Conservation (phyloP, 2,329 filamentous ascomycete species). For the Amphichorda felina region DNA sequence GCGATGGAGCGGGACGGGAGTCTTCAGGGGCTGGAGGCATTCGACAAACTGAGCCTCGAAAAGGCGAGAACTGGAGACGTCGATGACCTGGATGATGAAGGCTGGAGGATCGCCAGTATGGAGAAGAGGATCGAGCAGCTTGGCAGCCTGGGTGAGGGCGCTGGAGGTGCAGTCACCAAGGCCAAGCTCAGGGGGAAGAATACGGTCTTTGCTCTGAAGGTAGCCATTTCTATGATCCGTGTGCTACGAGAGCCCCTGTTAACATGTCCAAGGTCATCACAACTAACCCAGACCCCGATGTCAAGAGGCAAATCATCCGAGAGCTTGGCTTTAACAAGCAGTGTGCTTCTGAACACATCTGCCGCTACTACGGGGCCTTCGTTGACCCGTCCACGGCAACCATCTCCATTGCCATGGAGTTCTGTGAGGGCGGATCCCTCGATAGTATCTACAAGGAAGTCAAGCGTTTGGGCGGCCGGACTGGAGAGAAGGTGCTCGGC, state of each 20-base stretch:
- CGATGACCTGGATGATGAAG: slow-evolving; percentile 88
- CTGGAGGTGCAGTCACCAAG: slow-evolving; percentile 87
- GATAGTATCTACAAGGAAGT: slow-evolving; percentile 97
- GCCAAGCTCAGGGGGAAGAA: slow-evolving; percentile 84
- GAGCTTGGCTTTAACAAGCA: slow-evolving; percentile 97
- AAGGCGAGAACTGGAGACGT: slow-evolving; percentile 79
- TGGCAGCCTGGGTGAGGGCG: slow-evolving; percentile 85
- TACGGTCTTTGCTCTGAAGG: slow-evolving; percentile 93
- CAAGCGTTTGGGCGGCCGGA: slow-evolving; percentile 86
- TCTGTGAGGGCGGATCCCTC: slow-evolving; percentile 90
- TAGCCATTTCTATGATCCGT: slow-evolving; percentile 36
- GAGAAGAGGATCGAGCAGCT: slow-evolving; percentile 81
- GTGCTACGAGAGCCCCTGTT: no score
- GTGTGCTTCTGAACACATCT: slow-evolving; percentile 92
- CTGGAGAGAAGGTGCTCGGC: slow-evolving; percentile 91
- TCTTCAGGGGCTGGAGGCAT: slow-evolving; percentile 61
- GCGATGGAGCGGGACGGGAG: slow-evolving; percentile 78
- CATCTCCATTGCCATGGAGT: slow-evolving; percentile 98
- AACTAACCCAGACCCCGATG: slow-evolving; percentile 92
- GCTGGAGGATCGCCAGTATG: slow-evolving; percentile 85
- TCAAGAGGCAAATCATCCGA: slow-evolving; percentile 96
- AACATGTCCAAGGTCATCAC: slow-evolving; percentile 66
- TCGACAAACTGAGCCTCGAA: slow-evolving; percentile 73
- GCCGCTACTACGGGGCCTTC: slow-evolving; percentile 93
- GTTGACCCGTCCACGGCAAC: slow-evolving; percentile 92